phyloP scores from a whole-genome alignment of 208 protist species.

The Novymonas esmeraldas region DNA sequence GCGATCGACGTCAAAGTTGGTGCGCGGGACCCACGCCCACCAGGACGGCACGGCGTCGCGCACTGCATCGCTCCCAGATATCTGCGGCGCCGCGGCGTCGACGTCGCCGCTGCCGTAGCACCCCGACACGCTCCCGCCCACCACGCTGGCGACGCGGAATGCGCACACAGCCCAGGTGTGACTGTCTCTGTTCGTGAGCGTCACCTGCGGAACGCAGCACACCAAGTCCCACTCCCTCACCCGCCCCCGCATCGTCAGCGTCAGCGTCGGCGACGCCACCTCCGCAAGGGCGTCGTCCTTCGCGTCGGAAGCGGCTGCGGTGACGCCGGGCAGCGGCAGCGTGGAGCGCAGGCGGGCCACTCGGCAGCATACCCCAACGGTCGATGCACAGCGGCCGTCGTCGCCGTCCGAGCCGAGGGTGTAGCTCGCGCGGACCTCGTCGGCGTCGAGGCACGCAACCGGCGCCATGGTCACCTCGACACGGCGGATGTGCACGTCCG shows the following conservation, averaged over 20 bases:
- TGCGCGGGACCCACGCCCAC: background rate
- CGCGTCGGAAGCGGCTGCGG: too few relatives aligned
- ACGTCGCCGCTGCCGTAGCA: background rate
- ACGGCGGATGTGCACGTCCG: background rate
- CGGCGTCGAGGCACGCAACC: background rate
- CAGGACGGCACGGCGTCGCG: background rate
- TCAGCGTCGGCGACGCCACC: background rate
- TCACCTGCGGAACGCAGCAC: background rate
- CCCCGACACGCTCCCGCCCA: background rate
- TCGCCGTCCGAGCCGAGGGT: too few relatives aligned
- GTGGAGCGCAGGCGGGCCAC: background rate
- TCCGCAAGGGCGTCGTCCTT: background rate
- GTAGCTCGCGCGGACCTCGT: background rate
- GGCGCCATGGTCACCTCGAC: constrained; percentile 1
- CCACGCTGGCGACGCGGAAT: background rate
- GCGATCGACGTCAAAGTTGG: constrained; percentile 2
- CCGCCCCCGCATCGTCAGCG: too few relatives aligned
- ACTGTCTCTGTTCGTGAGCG: constrained; percentile 4
- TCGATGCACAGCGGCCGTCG: background rate
- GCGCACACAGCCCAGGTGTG: constrained; percentile 27
- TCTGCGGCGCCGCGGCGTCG: background rate
- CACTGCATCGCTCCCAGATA: background rate
- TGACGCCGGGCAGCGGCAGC: background rate
- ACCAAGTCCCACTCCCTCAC: too few relatives aligned
- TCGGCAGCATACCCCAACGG: constrained; percentile 1